Conservation (phyloP, 495 filamentous ascomycete species). For the Penicillium atrosanguineum region DNA sequence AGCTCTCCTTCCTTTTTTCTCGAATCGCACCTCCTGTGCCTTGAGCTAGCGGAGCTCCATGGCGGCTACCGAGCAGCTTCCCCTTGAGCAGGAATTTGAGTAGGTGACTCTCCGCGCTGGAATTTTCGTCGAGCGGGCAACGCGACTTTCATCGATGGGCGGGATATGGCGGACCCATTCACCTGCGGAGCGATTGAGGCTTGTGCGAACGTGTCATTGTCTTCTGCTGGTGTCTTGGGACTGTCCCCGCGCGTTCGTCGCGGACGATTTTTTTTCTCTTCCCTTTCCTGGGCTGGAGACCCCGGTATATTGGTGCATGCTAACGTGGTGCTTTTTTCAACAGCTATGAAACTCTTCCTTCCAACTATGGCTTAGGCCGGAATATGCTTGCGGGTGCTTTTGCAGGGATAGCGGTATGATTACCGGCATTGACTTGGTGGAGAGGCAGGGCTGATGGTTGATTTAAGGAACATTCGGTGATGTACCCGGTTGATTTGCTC, state of each 20-base stretch:
- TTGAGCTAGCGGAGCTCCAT: conserved; percentile 43
- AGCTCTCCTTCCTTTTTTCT: conserved; percentile 6
- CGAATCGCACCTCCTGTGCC: conserved; percentile 31
- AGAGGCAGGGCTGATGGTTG: conserved; percentile 18
- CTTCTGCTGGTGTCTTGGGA: background rate
- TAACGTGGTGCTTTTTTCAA: conserved; percentile 18
- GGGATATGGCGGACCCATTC: background rate
- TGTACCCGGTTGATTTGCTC: conserved; percentile 97
- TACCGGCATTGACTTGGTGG: background rate
- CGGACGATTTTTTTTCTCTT: background rate
- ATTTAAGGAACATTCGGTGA: conserved; percentile 77
- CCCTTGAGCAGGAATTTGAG: conserved; percentile 44
- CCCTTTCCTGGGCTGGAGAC: background rate
- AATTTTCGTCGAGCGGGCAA: conserved; percentile 1
- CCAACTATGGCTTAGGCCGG: conserved; percentile 62
- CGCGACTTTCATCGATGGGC: background rate
- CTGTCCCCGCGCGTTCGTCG: background rate
- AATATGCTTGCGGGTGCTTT: conserved; percentile 96
- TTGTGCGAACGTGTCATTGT: background rate
- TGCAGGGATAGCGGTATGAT: conserved; percentile 86
- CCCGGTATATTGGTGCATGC: conserved; percentile 2
- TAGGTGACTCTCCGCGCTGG: conserved; percentile 28
- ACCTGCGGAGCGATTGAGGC: background rate
- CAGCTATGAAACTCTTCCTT: conserved; percentile 69
- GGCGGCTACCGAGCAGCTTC: conserved; percentile 40